These are phyloP conservation scores for Colletotrichum cereale DNA, from an alignment of 2,329 filamentous ascomycete species.

Conservation along the genomic window DNA sequence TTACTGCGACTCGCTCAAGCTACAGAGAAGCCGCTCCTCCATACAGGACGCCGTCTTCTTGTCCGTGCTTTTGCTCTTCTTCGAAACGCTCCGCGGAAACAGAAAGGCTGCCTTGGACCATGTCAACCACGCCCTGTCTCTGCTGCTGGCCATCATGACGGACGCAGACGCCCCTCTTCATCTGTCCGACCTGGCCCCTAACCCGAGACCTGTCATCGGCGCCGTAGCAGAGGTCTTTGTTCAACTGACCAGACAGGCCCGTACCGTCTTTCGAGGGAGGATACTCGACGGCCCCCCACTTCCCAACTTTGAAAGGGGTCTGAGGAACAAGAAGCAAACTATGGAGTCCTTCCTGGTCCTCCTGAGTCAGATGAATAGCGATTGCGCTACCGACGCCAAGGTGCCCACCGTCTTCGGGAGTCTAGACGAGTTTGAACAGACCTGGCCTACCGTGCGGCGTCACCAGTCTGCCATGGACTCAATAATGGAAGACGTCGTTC, in stretches of 20 bases:
- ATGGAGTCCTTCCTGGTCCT: slow-evolving; percentile 46
- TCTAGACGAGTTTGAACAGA: slow-evolving; percentile 46
- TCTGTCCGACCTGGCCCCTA: slow-evolving; percentile 42
- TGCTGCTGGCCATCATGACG: slow-evolving; percentile 49
- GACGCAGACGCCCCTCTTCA: slow-evolving; percentile 41
- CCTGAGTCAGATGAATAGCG: slow-evolving; percentile 42
- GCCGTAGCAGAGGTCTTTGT: slow-evolving; percentile 45
- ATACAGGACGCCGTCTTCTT: slow-evolving; percentile 49
- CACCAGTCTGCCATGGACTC: slow-evolving; percentile 39
- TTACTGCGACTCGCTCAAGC: slow-evolving; percentile 51
- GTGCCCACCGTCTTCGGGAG: slow-evolving; percentile 43
- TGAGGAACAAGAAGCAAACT: slow-evolving; percentile 43
- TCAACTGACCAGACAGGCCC: slow-evolving; percentile 43
- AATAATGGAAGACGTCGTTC: slow-evolving; percentile 43
- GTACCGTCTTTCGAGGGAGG: slow-evolving; percentile 43
- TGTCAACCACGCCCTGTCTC: slow-evolving; percentile 51
- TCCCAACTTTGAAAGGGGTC: slow-evolving; percentile 43
- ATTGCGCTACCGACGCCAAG: slow-evolving; percentile 12
- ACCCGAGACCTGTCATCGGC: slow-evolving; percentile 44
- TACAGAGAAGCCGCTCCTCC: slow-evolving; percentile 45
- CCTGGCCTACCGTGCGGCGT: slow-evolving; percentile 40
- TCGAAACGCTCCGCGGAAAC: slow-evolving; percentile 49
- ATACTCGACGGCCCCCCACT: slow-evolving; percentile 43
- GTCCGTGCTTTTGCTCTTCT: slow-evolving; percentile 49
- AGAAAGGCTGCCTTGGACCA: slow-evolving; percentile 50